These are phyloP conservation scores for Pythium phragmiticola DNA, from an alignment of 352 stramenopile species.

Conservation along the genomic window DNA sequence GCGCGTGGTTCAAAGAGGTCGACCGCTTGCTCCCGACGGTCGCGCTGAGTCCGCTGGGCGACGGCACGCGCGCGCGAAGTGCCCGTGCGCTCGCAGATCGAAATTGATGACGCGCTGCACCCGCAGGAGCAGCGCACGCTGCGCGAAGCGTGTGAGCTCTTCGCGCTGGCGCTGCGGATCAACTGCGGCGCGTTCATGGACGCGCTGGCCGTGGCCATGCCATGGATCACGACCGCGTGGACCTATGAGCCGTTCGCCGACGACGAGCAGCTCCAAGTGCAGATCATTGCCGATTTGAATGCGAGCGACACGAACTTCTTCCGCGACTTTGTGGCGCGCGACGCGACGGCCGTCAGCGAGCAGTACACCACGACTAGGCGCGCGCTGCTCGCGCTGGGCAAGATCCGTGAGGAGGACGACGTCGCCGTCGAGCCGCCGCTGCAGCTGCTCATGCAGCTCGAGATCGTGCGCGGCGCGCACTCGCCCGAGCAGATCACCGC, in stretches of 20 bases:
- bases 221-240: background rate
- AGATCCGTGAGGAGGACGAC: background rate
- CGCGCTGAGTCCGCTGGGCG: background rate
- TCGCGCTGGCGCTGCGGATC: background rate
- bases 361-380: background rate
- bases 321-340: background rate
- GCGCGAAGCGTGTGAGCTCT: conserved; percentile 4
- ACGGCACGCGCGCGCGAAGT: background rate
- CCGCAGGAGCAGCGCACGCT: background rate
- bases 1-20: background rate
- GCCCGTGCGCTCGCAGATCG: conserved; percentile 1
- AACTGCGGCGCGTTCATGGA: background rate
- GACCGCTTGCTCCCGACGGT: background rate
- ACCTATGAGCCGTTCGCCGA: conserved; percentile 1
- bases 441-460: background rate
- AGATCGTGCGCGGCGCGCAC: background rate
- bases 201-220: background rate
- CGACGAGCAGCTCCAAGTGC: background rate
- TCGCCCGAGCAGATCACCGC: background rate
- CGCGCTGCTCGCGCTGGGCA: background rate
- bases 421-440: background rate
- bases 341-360: background rate
- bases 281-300: background rate
- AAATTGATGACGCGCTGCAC: background rate
- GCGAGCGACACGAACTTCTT: background rate